These are phyloP conservation scores for Citropsis articulata DNA, from an alignment of 345 rosid species.

Conservation along the genomic window DNA sequence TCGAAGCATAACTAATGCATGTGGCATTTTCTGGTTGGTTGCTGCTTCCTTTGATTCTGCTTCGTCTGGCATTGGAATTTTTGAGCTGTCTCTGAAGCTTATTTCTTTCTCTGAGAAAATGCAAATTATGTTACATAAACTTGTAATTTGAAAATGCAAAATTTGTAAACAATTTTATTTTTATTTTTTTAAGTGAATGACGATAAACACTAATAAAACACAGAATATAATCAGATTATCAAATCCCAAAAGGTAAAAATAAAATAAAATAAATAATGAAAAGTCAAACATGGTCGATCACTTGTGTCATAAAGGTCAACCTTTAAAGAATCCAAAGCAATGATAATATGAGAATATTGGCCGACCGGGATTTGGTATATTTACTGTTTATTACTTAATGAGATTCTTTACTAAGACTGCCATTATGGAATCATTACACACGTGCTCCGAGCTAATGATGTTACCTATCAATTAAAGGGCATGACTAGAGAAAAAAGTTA, in stretches of 20 bases:
- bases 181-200: too few species aligned
- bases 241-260: background rate
- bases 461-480: conserved; percentile 20
- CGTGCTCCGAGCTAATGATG: conserved; percentile 44
- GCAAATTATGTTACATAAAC: background rate
- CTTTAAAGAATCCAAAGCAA: conserved; percentile 4
- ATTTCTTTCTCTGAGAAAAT: conserved; percentile 39
- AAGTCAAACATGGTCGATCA: background rate
- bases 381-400: background rate
- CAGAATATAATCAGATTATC: background rate
- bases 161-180: too few species aligned
- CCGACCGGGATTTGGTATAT: conserved; percentile 9
- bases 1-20: conserved; percentile 39
- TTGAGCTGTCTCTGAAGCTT: conserved; percentile 44
- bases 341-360: background rate
- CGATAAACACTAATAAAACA: background rate
- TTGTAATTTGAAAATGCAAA: too few species aligned
- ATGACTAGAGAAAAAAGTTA: conserved; percentile 5
- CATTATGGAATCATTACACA: conserved; percentile 44
- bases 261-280: background rate
- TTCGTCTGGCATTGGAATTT: conserved; percentile 20
- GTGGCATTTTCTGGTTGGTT: conserved; percentile 42
- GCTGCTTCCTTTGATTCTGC: conserved; percentile 21
- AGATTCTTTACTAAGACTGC: conserved; percentile 3
- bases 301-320: background rate